Base-by-base conservation (phyloP, 805 yeast genomes). In the Wickerhamomyces ciferrii region DNA sequence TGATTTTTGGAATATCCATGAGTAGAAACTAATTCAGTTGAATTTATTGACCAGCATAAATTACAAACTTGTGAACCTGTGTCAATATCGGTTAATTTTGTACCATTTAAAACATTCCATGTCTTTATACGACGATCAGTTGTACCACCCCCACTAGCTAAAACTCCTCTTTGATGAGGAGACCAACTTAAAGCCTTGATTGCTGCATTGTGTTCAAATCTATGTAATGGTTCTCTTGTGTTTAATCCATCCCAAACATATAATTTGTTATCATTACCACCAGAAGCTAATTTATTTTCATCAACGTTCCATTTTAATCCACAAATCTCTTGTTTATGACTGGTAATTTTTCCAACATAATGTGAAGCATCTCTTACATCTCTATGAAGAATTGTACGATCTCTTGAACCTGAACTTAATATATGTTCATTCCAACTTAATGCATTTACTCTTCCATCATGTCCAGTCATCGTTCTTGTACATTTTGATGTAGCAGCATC, bases 131-230 rank as follows among this genome's bases (percentile, higher is more conserved):
- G 76, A 47, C 92, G 81, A 65, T 94, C 99, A 1, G 95, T 91
- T 0, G 98, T 90, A 34, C 99, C 99, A 18, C 99, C 99, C 15
- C 99, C 99, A 2, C 94, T 79, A 1, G 98, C 98, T 46, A 94
- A 65, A 3, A 91, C 75, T 1, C 98, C 97, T 46, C 97, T 72
- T 61, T 89, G 96, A 61, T 94, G 98, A 2, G 99, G 98, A 1
- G 96, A 87, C 99, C 99, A 94, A 2, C 96, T 87, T 44, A 94
- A 76, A 0, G 98, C 99, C 66, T 94, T 94, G 3, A 94, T 96
- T 0, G 99, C 99, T 1, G 98, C 97, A 17, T 78, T 80, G 63
- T 94, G 98, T 52, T 89, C 96, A 56, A 90, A 85, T 48, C 74
- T 83, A 59, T 83, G 78, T 25, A 88, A 63, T 2, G 99, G 97